phyloP scores from a whole-genome alignment of 768 basidiomycete species.

The Nidularia pulvinata region DNA sequence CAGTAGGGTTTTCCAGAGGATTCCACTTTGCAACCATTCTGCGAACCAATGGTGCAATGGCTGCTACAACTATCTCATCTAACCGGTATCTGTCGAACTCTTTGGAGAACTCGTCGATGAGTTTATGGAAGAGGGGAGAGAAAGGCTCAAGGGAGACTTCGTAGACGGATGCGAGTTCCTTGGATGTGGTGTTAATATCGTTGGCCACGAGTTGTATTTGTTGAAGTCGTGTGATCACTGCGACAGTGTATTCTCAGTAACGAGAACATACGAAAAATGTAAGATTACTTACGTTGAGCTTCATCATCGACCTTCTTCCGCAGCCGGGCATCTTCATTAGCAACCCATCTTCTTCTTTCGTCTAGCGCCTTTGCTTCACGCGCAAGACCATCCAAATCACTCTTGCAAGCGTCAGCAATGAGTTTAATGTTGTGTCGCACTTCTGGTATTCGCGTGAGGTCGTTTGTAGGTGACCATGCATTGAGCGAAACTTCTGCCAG shows the following conservation, averaged over 20 bases:
- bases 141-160: conserved; percentile 77
- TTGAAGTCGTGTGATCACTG: conserved; percentile 80
- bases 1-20: conserved; percentile 76
- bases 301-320: conserved; percentile 73
- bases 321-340: conserved; percentile 69
- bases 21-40: conserved; percentile 78
- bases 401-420: conserved; percentile 81
- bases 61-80: conserved; percentile 93
- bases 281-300: conserved; percentile 59
- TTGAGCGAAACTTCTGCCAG: conserved; percentile 74
- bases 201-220: conserved; percentile 75
- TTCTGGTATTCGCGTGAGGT: conserved; percentile 91
- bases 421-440: conserved; percentile 95
- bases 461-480: conserved; percentile 86
- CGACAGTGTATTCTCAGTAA: conserved; percentile 2
- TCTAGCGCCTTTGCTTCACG: conserved; percentile 85
- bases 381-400: conserved; percentile 85
- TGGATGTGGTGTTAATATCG: conserved; percentile 65
- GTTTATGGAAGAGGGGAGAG: conserved; percentile 66
- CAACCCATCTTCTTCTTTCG: conserved; percentile 74
- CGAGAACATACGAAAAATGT: neutral
- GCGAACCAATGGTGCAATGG: conserved; percentile 82
- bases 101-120: conserved; percentile 64
- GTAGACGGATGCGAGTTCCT: conserved; percentile 62
- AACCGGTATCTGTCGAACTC: conserved; percentile 82